Conservation (phyloP, 2,329 filamentous ascomycete species). For the Sclerotinia nivalis region DNA sequence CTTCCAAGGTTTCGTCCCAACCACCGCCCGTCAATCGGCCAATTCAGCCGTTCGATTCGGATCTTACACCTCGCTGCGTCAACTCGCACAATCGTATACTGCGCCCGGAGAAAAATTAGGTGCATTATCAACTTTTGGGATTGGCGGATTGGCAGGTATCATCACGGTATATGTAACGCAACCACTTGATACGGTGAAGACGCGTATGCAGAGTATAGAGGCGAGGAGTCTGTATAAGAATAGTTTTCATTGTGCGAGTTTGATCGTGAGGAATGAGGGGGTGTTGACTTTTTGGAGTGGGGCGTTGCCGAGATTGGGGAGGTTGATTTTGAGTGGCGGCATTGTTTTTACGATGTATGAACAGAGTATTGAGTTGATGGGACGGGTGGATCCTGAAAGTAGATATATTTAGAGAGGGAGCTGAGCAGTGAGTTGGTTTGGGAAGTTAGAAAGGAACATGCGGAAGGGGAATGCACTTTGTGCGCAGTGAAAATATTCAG, state of each 20-base stretch:
- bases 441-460: slow-evolving; percentile 23
- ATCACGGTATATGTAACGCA: slow-evolving; percentile 83
- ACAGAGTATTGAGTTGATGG: slow-evolving; percentile 89
- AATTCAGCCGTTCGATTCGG: slow-evolving; percentile 92
- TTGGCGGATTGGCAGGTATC: slow-evolving; percentile 83
- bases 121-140: slow-evolving; percentile 81
- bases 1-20: slow-evolving; percentile 95
- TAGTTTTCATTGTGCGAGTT: slow-evolving; percentile 76
- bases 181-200: slow-evolving; percentile 91
- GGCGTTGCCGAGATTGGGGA: slow-evolving; percentile 78
- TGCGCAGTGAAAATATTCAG: not conserved
- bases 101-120: slow-evolving; percentile 94
- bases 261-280: slow-evolving; percentile 88
- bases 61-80: slow-evolving; percentile 85
- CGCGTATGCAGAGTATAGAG: slow-evolving; percentile 95
- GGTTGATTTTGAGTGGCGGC: slow-evolving; percentile 86
- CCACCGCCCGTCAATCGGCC: slow-evolving; percentile 89
- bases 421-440: slow-evolving; percentile 24
- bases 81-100: slow-evolving; percentile 88
- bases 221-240: slow-evolving; percentile 80
- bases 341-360: slow-evolving; percentile 99
- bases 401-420: slow-evolving; percentile 65
- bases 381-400: slow-evolving; percentile 76
- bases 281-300: slow-evolving; percentile 92
- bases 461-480: not conserved